Evolutionary conservation across 1,284 basidiomycete species (phyloP).

Genomic region (Marasmius oreades): DNA sequence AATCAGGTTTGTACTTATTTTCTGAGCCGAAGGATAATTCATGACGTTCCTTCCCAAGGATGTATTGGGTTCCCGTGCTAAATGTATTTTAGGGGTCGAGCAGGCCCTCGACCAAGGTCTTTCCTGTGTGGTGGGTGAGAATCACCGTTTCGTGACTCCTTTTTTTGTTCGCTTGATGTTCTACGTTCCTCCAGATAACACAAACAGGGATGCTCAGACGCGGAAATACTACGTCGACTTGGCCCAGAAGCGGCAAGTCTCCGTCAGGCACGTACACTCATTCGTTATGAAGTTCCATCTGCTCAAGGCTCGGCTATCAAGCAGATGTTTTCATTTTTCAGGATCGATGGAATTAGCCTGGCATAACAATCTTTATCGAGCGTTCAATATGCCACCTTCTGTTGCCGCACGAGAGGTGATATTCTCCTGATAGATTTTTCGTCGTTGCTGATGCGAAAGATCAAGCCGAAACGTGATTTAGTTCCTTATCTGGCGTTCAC

Average conservation of each 20-base stretch:
- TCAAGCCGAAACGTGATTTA: slow-evolving; percentile 41
- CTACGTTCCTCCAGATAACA: slow-evolving; percentile 63
- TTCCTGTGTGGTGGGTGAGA: slow-evolving; percentile 73
- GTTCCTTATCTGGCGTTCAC: slow-evolving; percentile 66
- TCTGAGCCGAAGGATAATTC: background rate
- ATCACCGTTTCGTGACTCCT: background rate
- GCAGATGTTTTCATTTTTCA: slow-evolving; percentile 74
- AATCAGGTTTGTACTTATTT: slow-evolving; percentile 51
- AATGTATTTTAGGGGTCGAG: slow-evolving; percentile 68
- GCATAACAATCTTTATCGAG: slow-evolving; percentile 89
- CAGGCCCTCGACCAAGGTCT: slow-evolving; percentile 52
- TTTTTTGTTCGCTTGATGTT: background rate
- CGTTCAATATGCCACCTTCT: slow-evolving; percentile 52
- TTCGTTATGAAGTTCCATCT: background rate
- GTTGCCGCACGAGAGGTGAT: slow-evolving; percentile 36
- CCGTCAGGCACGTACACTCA: slow-evolving; percentile 45
- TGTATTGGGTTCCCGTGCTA: slow-evolving; percentile 66
- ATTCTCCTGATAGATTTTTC: slow-evolving; percentile 1
- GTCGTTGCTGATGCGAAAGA: background rate
- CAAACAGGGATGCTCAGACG: slow-evolving; percentile 71
- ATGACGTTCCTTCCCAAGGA: slow-evolving; percentile 36
- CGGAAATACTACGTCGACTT: slow-evolving; percentile 68
- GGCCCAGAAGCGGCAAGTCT: slow-evolving; percentile 52
- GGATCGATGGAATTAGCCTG: slow-evolving; percentile 75
- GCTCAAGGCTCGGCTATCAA: background rate